Conservation (phyloP, 345 rosid species). For the Euphorbia tirucalli region DNA sequence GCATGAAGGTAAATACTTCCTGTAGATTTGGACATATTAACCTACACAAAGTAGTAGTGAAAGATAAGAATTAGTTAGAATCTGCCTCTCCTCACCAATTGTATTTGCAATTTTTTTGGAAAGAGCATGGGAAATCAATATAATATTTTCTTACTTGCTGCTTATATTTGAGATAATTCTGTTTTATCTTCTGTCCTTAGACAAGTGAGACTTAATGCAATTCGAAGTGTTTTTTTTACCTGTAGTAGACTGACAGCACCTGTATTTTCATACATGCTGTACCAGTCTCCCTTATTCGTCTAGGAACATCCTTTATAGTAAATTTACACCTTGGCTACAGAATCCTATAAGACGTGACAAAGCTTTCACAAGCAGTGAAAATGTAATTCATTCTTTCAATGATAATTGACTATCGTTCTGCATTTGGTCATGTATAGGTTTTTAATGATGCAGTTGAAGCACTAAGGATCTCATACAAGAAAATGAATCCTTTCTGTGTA, state of each 20-base stretch:
- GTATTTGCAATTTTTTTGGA: neutral
- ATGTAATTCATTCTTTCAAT: neutral
- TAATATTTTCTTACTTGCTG: neutral
- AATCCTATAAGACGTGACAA: neutral
- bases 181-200: neutral
- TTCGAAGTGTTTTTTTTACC: neutral
- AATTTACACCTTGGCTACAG: neutral
- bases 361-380: neutral
- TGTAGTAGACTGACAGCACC: neutral
- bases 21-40: neutral
- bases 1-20: constrained; percentile 70
- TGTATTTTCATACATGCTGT: too few relatives aligned
- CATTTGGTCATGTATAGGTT: constrained; percentile 51
- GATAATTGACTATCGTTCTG: constrained; percentile 2
- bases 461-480: constrained; percentile 75
- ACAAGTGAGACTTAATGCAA: neutral
- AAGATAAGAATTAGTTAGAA: neutral
- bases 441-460: constrained; percentile 91
- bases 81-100: neutral
- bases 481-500: constrained; percentile 94
- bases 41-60: neutral
- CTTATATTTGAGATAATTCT: neutral
- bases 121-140: neutral
- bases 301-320: neutral
- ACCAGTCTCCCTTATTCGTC: neutral